Percentiles rank a stretch among this genome's conserved stretches.
phyloP scores from a whole-genome alignment of 2,329 filamentous ascomycete species.

The Fusarium sp. region DNA sequence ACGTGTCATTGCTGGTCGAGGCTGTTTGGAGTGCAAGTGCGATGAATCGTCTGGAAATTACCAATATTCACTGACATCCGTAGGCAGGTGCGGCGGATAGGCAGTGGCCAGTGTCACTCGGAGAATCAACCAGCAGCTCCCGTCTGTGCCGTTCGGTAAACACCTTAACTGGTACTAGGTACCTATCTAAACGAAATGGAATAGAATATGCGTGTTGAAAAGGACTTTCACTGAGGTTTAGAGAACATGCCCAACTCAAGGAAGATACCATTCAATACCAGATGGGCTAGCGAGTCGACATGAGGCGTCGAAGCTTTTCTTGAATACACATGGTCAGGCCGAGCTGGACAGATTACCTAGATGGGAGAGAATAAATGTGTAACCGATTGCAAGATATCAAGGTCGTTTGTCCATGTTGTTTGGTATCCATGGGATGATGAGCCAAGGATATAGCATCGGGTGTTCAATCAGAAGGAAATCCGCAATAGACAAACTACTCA shows the following conservation, averaged over 20 bases:
- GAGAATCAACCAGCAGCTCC: not conserved
- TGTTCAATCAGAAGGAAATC: not conserved
- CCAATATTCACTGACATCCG: slow-evolving; percentile 2
- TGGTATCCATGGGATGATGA: not conserved
- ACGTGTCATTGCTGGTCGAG: not conserved
- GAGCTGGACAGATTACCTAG: not conserved
- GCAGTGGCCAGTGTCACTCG: slow-evolving; percentile 9
- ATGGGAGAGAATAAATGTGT: not conserved
- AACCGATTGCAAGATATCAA: not conserved
- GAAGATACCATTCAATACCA: slow-evolving; percentile 18
- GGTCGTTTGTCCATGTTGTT: not conserved
- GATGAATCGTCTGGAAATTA: not conserved
- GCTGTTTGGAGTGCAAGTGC: not conserved
- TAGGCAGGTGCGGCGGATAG: slow-evolving; percentile 16
- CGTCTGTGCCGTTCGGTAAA: not conserved
- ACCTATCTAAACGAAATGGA: not conserved
- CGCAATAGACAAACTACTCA: not conserved
- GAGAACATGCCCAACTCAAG: not conserved
- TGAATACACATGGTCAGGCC: not conserved
- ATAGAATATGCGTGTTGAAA: not conserved
- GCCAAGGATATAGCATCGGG: not conserved
- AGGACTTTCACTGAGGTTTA: not conserved
- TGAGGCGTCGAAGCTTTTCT: not conserved
- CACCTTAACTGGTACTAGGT: not conserved
- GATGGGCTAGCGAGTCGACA: slow-evolving; percentile 27